Percentiles rank a stretch among this genome's conserved stretches.
Conservation (phyloP, 2,329 filamentous ascomycete species). For the Phaeosphaeriaceae sp. region DNA sequence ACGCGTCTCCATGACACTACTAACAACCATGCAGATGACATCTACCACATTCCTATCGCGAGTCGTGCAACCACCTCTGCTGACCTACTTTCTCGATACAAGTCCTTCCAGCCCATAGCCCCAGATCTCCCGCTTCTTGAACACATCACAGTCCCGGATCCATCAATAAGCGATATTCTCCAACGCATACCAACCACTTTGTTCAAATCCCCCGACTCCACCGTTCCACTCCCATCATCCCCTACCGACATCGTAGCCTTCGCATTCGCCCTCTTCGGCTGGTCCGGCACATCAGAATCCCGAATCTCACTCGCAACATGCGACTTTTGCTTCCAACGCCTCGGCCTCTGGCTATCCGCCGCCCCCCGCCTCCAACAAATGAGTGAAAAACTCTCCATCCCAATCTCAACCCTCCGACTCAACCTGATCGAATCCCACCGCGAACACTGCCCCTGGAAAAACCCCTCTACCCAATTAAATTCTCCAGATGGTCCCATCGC, state of each 20-base stretch:
- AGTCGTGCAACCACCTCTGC: constrained; percentile 45
- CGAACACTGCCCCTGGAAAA: constrained; percentile 52
- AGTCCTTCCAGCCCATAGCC: constrained; percentile 44
- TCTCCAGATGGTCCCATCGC: constrained; percentile 36
- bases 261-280: constrained; percentile 53
- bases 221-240: constrained; percentile 23
- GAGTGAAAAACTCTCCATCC: constrained; percentile 39
- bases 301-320: constrained; percentile 79
- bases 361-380: constrained; percentile 40
- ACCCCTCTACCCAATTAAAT: constrained; percentile 41
- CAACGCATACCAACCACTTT: constrained; percentile 28
- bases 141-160: constrained; percentile 43
- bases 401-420: constrained; percentile 39
- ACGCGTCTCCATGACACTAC: neutral
- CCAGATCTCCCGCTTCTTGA: constrained; percentile 41
- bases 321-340: constrained; percentile 81
- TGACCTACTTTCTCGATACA: constrained; percentile 50
- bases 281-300: constrained; percentile 61
- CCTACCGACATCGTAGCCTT: constrained; percentile 35
- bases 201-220: constrained; percentile 27
- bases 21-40: constrained; percentile 58
- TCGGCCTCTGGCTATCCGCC: constrained; percentile 90
- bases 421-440: constrained; percentile 48
- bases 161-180: constrained; percentile 32
- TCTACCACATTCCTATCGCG: constrained; percentile 63